phyloP scores from a whole-genome alignment of 2,329 filamentous ascomycete genomes.

The Fusarium floridanum region DNA sequence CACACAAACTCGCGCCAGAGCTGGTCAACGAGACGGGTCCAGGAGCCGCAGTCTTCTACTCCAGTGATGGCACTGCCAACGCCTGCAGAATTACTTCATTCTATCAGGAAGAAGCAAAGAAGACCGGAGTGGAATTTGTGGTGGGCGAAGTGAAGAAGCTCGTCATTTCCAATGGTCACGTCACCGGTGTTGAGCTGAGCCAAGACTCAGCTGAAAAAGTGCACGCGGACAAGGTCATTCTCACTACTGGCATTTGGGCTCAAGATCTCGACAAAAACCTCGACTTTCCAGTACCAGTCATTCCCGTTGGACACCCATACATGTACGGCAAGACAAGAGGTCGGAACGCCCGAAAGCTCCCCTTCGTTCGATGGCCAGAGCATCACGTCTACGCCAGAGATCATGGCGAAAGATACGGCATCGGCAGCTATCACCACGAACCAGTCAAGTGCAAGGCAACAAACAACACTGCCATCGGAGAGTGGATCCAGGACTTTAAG shows the following conservation, averaged over 20 bases:
- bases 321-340: constrained; percentile 19
- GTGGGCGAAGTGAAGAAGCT: constrained; percentile 31
- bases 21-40: constrained; percentile 20
- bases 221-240: constrained; percentile 34
- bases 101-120: constrained; percentile 31
- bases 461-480: constrained; percentile 25
- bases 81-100: constrained; percentile 27
- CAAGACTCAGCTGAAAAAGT: background rate
- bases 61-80: constrained; percentile 39
- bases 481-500: constrained; percentile 34
- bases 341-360: background rate
- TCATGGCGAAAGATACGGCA: constrained; percentile 36
- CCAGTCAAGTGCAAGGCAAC: constrained; percentile 25
- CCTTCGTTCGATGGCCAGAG: constrained; percentile 42
- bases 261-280: constrained; percentile 31
- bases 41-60: constrained; percentile 32
- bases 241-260: constrained; percentile 43
- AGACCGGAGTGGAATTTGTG: constrained; percentile 20
- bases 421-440: constrained; percentile 40
- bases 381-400: constrained; percentile 42
- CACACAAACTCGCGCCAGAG: constrained; percentile 27
- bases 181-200: constrained; percentile 20
- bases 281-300: constrained; percentile 34
- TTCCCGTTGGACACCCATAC: constrained; percentile 43
- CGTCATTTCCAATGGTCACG: background rate